Evolutionary conservation across 176 grass and related monocot genomes (phyloP), one percentile per base, ranked within the genome.

Genomic region (Aegilops sharonensis): DNA sequence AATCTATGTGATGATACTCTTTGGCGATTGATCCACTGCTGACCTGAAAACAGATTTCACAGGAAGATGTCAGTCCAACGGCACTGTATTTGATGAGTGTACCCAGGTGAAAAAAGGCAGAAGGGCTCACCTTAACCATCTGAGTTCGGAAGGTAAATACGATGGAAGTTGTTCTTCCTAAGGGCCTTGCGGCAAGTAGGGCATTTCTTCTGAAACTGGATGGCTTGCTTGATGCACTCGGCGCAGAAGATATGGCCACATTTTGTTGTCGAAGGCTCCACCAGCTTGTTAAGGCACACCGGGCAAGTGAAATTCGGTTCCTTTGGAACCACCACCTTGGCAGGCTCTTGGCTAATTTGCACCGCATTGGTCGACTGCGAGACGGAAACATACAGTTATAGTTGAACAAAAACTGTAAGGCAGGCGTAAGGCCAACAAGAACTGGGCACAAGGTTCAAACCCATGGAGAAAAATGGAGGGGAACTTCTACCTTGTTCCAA

Each of bases 221-320:
- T 94, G 23, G 94, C 87, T 32, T 90, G 60, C 66, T 87, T 96
- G 36, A 97, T 99, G 85, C 97, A 99, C 27, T 62, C 68, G 4
- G 83, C 10, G 70, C 97, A 97, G 87, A 96, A 99, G 47, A 99
- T 82, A 89, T 97, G 97, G 24, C 97, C 94, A 68, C 97, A 99
- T 42, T 84, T 91, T 18, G 97, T 96, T 72, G 97, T 94, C 37
- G 92, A 93, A 29, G 94, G 86, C 37, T 93, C 89, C 24, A 86
- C 81, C 88, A 99, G 80, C 68, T 89, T 87, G 87, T 56, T 96
- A 92, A 83, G 81, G 77, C 97, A 99, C 75, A 99, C 78, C 14
- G 97, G 97, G 35, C 97, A 99, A 47, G 52, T 81, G 79, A 99
- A 96, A 47, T n/a, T 43, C 1, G 87, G 89, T 90, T 99, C 87